Base-by-base conservation (phyloP, 2,329 filamentous ascomycete species). In the Botrytis deweyae region DNA sequence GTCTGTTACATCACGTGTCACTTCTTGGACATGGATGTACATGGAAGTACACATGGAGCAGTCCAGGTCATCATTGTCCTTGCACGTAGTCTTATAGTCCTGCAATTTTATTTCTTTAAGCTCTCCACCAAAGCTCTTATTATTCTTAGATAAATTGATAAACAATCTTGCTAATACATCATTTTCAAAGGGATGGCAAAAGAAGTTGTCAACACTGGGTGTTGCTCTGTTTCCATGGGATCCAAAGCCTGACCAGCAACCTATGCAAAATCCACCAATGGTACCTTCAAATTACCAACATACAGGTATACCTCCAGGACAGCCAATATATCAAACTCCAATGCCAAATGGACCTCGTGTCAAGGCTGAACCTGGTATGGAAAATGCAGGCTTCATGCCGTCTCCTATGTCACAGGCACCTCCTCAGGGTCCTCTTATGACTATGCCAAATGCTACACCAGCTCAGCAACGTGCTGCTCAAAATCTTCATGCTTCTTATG, bases 151-250 rank as follows among this genome's bases (percentile, higher is more conserved):
- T n/a, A 22, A n/a, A 3, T 70, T 38, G 20, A n/a, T n/a, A 46
- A 8, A 49, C 49, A 6, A 46, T 40, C 52, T 59, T 66, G 25
- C 62, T 74, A 64, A 74, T n/a, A 10, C 4, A n/a, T 58, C 9
- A 58, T 62, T 66, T 59, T 42, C 55, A 76, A 81, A 98, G 95
- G 93, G 91, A 84, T 99, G 96, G 96, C 95, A 98, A 86, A 88
- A 91, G 79, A 98, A 97, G 84, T 88, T 99, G 52, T 92, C 95
- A 1, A 90, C 90, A 78, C 90, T 97, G 77, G 90, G 92, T 77
- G 92, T 98, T 75, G 96, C 96, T 74, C 86, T 89, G 73, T 98
- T 98, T 82, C 95, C 96, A 18, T 99, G 96, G 96, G 96, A 99
- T 81, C 95, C 96, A 62, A 91, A 92, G 81, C 91, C 92, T 68